Evolutionary conservation across 352 stramenopile genomes (phyloP).

Genomic region (Phytophthora ramorum): DNA sequence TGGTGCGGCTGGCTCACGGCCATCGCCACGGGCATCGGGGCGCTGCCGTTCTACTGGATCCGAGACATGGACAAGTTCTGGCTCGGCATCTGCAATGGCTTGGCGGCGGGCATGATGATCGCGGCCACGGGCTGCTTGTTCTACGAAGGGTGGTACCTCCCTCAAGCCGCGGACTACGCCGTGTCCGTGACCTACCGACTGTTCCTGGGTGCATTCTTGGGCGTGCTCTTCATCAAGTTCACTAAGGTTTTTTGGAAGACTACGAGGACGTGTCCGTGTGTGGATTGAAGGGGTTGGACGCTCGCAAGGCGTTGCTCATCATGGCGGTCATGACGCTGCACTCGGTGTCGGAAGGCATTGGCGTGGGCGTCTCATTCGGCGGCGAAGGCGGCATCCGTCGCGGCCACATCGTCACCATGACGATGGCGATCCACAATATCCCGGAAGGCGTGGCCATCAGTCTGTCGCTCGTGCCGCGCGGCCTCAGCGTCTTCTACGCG

Average conservation of each 20-base stretch:
- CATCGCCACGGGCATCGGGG: constrained; percentile 94
- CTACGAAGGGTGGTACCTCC: constrained; percentile 91
- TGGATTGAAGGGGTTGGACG: constrained; percentile 81
- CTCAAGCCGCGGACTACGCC: constrained; percentile 72
- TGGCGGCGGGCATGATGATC: constrained; percentile 99
- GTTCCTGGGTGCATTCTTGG: constrained; percentile 89
- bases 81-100: constrained; percentile 94
- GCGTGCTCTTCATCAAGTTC: constrained; percentile 96
- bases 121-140: constrained; percentile 95
- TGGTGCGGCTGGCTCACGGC: constrained; percentile 98
- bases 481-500: constrained; percentile 89
- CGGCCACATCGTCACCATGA: constrained; percentile 97
- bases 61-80: constrained; percentile 94
- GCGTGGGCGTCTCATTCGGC: constrained; percentile 98
- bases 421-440: constrained; percentile 98
- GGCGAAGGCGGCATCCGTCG: constrained; percentile 93
- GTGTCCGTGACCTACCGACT: constrained; percentile 84
- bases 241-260: constrained; percentile 95
- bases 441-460: constrained; percentile 97
- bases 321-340: constrained; percentile 99
- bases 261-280: constrained; percentile 95
- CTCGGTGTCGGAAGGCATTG: constrained; percentile 97
- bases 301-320: constrained; percentile 95
- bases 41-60: constrained; percentile 95
- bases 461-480: constrained; percentile 94